Conservation (phyloP, 2,329 filamentous ascomycete genomes). For the Fusarium sp. region DNA sequence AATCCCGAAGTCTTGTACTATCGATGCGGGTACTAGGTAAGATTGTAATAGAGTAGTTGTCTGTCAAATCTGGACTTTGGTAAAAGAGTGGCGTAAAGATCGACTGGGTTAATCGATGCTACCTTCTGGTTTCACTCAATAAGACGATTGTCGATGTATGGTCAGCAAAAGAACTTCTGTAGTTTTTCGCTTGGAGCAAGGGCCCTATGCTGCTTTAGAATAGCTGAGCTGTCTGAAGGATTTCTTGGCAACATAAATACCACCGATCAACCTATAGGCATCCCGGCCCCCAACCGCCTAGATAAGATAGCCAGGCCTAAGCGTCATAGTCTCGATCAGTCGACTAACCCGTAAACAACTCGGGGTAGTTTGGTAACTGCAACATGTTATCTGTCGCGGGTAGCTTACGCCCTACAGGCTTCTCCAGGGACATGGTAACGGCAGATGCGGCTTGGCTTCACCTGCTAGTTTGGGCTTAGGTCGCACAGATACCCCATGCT, state of each 20-base stretch:
- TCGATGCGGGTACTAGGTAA: too few relatives aligned
- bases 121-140: background rate
- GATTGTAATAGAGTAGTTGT: too few relatives aligned
- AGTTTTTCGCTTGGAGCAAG: background rate
- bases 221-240: background rate
- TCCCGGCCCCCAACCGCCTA: background rate
- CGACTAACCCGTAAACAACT: too few relatives aligned
- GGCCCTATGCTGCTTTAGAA: background rate
- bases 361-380: too few relatives aligned
- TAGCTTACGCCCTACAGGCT: too few relatives aligned
- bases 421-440: background rate
- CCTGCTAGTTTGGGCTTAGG: conserved; percentile 6
- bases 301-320: background rate
- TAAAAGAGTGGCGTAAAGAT: background rate
- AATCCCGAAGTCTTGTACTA: too few relatives aligned
- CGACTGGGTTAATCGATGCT: background rate
- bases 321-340: background rate
- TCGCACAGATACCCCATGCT: background rate
- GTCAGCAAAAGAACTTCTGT: background rate
- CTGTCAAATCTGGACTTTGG: too few relatives aligned
- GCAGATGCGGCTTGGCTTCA: background rate
- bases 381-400: background rate
- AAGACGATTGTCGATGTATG: background rate
- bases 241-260: background rate
- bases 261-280: background rate